Evolutionary conservation across 148 eudicot genomes (phyloP), one percentile per base, ranked within the genome.

Genomic region (Rhododendron kiyosumense): DNA sequence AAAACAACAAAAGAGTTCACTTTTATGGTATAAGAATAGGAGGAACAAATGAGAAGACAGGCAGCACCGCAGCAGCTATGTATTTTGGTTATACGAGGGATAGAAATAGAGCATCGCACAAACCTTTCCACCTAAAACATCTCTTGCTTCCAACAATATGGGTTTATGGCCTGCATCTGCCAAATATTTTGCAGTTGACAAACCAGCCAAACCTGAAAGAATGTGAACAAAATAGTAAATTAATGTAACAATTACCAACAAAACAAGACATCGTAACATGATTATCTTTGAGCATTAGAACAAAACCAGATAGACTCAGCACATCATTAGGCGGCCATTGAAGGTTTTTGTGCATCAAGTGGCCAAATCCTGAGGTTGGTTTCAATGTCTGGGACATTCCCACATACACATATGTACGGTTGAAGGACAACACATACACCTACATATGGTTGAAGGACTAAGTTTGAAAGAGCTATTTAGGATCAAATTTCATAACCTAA

Each of bases 111-210:
- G 43, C 73, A 83, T 83, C 34, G 81, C 48, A 85, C 87, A 51
- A 79, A 97, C 99, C 97, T 97, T 97, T 88, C 99, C 99, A 82
- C 99, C 99, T 54, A 97, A 90, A 88, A 97, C 98, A 91, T 95
- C 95, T 87, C 98, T 92, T 74, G 91, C 97, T 92, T 97, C 99
- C 88, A 97, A 76, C 88, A 97, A 92, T 88, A 97, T 91, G 46
- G 98, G 99, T 84, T 90, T 95, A 86, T 97, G 98, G 80, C 99
- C 99, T 48, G 99, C 98, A 91, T 97, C 98, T 81, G 98, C 99
- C 88, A 97, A 84, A 89, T 97, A 95, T 88, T 97, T 97, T 84
- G 98, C 99, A 54, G 98, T 97, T 65, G 98, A 95, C 86, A 97
- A 92, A 89, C 99, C 99, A 78, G 95, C 99, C 93, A 97, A 91